Evolutionary conservation across 1,284 basidiomycete species (phyloP), one percentile per base, ranked within the genome.

Genomic region (Trametes polyzona): DNA sequence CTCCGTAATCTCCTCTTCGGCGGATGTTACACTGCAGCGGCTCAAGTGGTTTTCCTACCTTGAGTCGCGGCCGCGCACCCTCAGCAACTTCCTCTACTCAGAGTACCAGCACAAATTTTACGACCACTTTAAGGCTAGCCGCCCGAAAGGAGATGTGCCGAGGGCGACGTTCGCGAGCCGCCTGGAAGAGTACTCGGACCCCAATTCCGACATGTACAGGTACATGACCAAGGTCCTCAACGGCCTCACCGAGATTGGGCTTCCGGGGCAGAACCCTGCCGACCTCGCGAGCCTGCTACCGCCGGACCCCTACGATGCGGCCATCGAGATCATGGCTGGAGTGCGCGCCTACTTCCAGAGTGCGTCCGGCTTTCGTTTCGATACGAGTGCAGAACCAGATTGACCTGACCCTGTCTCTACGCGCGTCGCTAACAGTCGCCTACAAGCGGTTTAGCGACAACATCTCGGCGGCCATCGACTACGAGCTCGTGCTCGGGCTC

Each of bases 261-360:
- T 86, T 12, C 47, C 65, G 0, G 74, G 74, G 0, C 66, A 78
- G 1, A 70, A 74, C 32, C 67, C 78, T 0, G 65, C 69, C 1
- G 81, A 86, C 47, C 66, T 88, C 0, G 69, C 78, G 0, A 84
- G 80, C 57, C 67, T 92, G 0, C 71, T 86, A 2, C 78, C 83
- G 0, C 55, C 77, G 0, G 84, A 88, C 59, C 70, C 71, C 0
- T 81, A 78, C 74, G 83, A 84, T 19, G 73, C 80, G 0, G 85
- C 83, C 0, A 67, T 91, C 3, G 67, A 70, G 10, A 87, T 90
- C 63, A 89, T 90, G 86, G 84, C 88, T 0, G 80, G 85, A 39
- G 84, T 87, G 4, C 76, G 86, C 1, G 90, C 86, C 0, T 91
- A 91, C 62, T 91, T 88, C 69, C 86, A 89, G 78, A 83, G 86